A percentile compares a stretch with the other conserved stretches of the same genome.
Evolutionary conservation across 2,329 filamentous ascomycete genomes (phyloP).

Genomic region (Fusarium pseudocircinatum): DNA sequence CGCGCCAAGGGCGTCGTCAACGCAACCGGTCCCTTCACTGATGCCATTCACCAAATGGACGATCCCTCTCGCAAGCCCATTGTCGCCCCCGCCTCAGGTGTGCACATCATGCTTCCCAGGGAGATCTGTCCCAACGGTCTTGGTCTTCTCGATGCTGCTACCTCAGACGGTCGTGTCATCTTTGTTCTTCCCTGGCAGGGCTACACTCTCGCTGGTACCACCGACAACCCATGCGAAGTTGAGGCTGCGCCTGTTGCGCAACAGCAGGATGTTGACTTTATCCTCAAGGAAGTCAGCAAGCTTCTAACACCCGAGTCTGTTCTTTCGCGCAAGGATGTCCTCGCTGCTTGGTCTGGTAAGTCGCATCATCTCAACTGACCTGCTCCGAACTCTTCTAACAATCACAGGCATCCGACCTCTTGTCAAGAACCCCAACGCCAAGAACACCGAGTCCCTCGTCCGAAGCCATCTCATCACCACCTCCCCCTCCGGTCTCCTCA

Average conservation of each 20-base stretch:
- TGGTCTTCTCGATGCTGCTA: constrained; percentile 83
- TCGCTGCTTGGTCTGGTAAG: constrained; percentile 82
- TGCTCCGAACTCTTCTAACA: constrained; percentile 18
- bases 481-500: constrained; percentile 78
- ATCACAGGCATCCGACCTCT: constrained; percentile 73
- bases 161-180: constrained; percentile 84
- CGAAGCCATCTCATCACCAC: constrained; percentile 83
- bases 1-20: constrained; percentile 85
- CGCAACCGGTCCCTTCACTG: constrained; percentile 83
- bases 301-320: constrained; percentile 80
- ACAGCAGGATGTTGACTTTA: constrained; percentile 84
- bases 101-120: constrained; percentile 84
- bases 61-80: constrained; percentile 75
- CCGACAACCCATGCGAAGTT: constrained; percentile 77
- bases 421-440: constrained; percentile 81
- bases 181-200: constrained; percentile 91
- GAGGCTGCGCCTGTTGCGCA: constrained; percentile 75
- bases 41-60: constrained; percentile 83
- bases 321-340: constrained; percentile 77
- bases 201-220: constrained; percentile 86
- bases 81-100: constrained; percentile 81
- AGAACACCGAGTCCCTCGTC: constrained; percentile 84
- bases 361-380: neutral
- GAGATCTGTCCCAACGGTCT: constrained; percentile 83
- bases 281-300: constrained; percentile 79